phyloP scores from a whole-genome alignment of 768 basidiomycete genomes.

The Rhodotorula babjevae region DNA sequence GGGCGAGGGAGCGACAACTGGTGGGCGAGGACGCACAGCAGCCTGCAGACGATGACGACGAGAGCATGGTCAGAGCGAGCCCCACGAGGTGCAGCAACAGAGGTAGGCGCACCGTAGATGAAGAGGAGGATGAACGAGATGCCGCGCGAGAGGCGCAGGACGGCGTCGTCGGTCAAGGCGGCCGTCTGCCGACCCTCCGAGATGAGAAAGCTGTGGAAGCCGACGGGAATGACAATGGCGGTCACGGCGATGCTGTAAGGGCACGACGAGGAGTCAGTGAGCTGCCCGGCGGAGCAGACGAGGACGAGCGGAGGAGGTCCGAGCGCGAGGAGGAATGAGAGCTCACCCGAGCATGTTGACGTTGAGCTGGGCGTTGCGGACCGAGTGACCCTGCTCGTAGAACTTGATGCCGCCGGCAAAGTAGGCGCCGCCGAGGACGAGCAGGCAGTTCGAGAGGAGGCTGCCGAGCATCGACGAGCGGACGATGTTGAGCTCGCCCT shows the following conservation, averaged over 20 bases:
- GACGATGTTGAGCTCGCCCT: constrained; percentile 70
- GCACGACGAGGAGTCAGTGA: neutral
- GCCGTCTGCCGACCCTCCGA: neutral
- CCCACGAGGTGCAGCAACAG: constrained; percentile 80
- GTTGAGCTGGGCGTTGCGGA: constrained; percentile 42
- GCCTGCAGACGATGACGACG: neutral
- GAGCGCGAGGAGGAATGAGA: too few relatives aligned
- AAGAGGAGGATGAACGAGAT: constrained; percentile 67
- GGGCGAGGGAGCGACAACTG: neutral
- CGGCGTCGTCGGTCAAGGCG: constrained; percentile 15
- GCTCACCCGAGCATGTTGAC: constrained; percentile 38
- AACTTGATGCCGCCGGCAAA: constrained; percentile 32
- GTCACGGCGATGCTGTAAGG: constrained; percentile 14
- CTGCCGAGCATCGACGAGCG: constrained; percentile 73
- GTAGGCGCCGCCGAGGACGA: neutral
- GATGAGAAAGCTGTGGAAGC: constrained; percentile 55
- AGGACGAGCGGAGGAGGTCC: too few relatives aligned
- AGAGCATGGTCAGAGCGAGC: constrained; percentile 3
- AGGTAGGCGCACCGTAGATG: constrained; percentile 62
- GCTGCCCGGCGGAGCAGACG: neutral
- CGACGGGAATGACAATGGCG: constrained; percentile 51
- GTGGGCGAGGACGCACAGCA: neutral
- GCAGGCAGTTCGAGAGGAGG: constrained; percentile 66
- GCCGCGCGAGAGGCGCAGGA: constrained; percentile 40
- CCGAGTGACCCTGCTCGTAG: constrained; percentile 41